Base-by-base conservation (phyloP, 352 stramenopile genomes). In the Globisporangium sylvaticum region DNA sequence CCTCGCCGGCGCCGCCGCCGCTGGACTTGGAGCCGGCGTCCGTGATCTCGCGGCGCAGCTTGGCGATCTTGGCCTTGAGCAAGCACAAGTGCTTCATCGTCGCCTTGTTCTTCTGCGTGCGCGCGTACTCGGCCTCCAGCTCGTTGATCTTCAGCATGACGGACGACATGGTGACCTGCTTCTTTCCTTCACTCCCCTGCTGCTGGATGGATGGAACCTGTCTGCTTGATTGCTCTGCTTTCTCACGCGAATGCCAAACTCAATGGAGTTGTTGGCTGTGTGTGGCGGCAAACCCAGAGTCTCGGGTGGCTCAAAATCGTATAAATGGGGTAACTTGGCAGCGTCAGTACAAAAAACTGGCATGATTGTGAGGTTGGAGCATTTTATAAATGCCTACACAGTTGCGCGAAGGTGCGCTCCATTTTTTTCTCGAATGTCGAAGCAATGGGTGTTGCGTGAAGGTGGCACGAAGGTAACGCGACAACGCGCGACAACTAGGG, bases 41-140 rank as follows among this genome's bases (percentile, higher is more conserved):
- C 62, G 95, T 90, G 62, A 99, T 75, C 71, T 99, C 95, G 56
- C 89, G 94, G 29, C 94, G 89, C 58, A 99, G 78, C 83, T 99
- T 99, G 67, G 97, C 95, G 69, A 99, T 96, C 75, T 98, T 98
- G 65, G 96, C 96, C 83, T 99, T 99, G 58, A 99, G 85, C 60
- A 98, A 88, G 71, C 96, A 98, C 72, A 99, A 78, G 65, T 99
- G 98, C 84, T 98, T 98, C 82, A 99, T 98, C 1, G 97, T 99
- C 52, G 98, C 98, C 84, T 99, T 99, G 81, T 99, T 99, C 86
- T 99, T 99, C 88, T 99, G 98, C 74, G 97, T 99, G 67, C 96
- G 84, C 58, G 92, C 87, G 85, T 99, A 99, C 85, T 99, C 88
- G 53, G 74, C 58, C 73, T 96, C 86, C 58, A 96, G 75, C 74